Evolutionary conservation across 2,329 filamentous ascomycete genomes (phyloP), one percentile per base, ranked within the genome.

Genomic region (Pseudocercospora pini-densiflorae): DNA sequence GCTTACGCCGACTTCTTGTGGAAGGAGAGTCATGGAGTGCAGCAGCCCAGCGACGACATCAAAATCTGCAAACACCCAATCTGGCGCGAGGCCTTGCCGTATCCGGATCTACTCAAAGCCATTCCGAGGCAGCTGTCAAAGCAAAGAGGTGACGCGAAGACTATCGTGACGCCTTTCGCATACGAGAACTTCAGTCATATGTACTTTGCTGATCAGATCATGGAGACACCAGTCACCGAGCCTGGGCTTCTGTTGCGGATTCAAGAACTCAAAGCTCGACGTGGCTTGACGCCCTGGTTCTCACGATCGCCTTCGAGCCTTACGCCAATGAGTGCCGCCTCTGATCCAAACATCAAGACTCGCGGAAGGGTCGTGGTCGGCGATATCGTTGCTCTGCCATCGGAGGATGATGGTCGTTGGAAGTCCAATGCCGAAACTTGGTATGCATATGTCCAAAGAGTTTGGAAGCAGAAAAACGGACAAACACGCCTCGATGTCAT

Each of bases 141-240:
- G 19, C 27, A 58, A 12, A 9, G 23, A n/a, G 47, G 47, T 5
- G 51, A 54, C 16, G 23, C 72, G 47, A 68, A 77, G 3, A 94
- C 92, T 0, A 78, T 92, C 0, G 89, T 94, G 0, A 94, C 92
- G 0, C 87, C 89, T 0, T 92, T 90, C 63, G 86, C 91, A 0
- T 85, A 87, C 66, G 74, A 86, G 2, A 86, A 86, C 62, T 95
- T 95, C 69, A 80, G 82, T 2, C 79, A 89, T 21, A 84, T 92
- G 75, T 85, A 85, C 4, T 91, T 89, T 71, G 86, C 82, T 0
- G 75, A 81, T 1, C 79, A 85, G 2, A 79, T 92, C 5, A 78
- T 83, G 61, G 66, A 68, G 23, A 66, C 68, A 8, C 3, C 47
- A 0, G 73, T 75, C 1, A 64, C 53, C 4, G 33, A 68, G 21